Evolutionary conservation across 805 yeast species (phyloP), one percentile per base, ranked within the genome.

Genomic region (Metschnikowia anglica): DNA sequence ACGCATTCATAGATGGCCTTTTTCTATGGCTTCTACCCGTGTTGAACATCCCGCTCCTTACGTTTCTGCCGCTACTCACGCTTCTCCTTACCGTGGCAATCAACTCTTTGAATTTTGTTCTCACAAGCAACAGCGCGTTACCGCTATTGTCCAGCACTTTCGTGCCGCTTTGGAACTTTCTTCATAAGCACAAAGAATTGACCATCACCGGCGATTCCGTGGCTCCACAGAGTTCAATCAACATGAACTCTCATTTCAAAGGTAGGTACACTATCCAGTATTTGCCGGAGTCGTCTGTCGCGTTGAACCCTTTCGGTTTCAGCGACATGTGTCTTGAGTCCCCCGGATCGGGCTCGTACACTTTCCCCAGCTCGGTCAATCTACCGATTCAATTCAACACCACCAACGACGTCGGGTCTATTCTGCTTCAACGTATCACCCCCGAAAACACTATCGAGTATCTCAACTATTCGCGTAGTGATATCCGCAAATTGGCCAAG

Each of bases 281-380:
- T 48, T 68, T 93, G 26, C 98, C 99, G 0, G 97, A 91, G 63
- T 85, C 95, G 33, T 83, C 95, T 0, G 96, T 95, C 4, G 71
- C 74, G 55, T 66, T 93, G 53, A 88, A 90, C 50, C 97, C 97
- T 2, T 77, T 80, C 53, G 77, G 73, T 37, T 80, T 77, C 39
- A 59, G 58, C 21, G 71, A 78, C 4, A 76, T 75, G 47, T 93
- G 99, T 65, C 51, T 85, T 33, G 76, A 77, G 13, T 51, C 58
- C 44, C 7, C 44, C n/a, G 41, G 56, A 47, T 55, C 60, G 37
- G 56, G 54, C 60, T 41, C 41, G 17, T 26, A 24, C n/a, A 25
- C 33, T 3, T 44, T 48, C 18, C 44, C 49, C 26, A 55, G 60
- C 11, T 48, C 75, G 21, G 24, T 63, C 18, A 54, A 56, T 25